phyloP scores from a whole-genome alignment of 306 rosid species.

The Lupinus albus region DNA sequence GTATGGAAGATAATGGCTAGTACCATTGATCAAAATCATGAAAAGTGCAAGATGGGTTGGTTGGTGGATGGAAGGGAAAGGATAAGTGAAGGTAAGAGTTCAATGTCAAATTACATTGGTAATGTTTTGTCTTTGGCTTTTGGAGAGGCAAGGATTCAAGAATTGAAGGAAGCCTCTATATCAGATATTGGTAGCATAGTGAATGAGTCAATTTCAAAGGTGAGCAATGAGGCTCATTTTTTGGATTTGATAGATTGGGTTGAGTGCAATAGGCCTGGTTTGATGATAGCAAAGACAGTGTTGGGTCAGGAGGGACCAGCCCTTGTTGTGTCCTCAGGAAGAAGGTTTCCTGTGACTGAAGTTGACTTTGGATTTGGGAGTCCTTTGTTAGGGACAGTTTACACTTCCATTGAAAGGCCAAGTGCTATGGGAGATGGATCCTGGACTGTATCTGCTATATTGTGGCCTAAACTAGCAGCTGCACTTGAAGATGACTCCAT shows the following conservation, averaged over 20 bases:
- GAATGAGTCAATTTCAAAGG: conserved; percentile 69
- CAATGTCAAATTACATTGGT: conserved; percentile 75
- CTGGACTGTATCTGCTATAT: conserved; percentile 86
- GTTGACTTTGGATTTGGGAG: conserved; percentile 83
- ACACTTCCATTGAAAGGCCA: conserved; percentile 55
- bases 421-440: conserved; percentile 79
- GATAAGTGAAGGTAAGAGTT: conserved; percentile 35
- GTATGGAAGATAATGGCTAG: conserved; percentile 70
- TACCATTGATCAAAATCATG: conserved; percentile 46
- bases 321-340: conserved; percentile 70
- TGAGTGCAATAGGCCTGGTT: conserved; percentile 77
- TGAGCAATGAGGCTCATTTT: conserved; percentile 68
- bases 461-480: conserved; percentile 76
- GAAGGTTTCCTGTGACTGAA: conserved; percentile 69
- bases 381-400: conserved; percentile 78
- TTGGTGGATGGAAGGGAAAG: conserved; percentile 70
- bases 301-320: conserved; percentile 66
- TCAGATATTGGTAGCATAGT: conserved; percentile 52
- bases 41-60: conserved; percentile 87
- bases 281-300: conserved; percentile 66
- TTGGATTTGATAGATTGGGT: conserved; percentile 85
- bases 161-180: conserved; percentile 56
- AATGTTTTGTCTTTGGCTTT: conserved; percentile 69
- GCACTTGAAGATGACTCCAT: conserved; percentile 61
- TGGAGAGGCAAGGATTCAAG: conserved; percentile 64